Percentiles rank a stretch among this genome's conserved stretches.
Conservation (phyloP, 1,284 basidiomycete species). For the Termitomyces sp. region DNA sequence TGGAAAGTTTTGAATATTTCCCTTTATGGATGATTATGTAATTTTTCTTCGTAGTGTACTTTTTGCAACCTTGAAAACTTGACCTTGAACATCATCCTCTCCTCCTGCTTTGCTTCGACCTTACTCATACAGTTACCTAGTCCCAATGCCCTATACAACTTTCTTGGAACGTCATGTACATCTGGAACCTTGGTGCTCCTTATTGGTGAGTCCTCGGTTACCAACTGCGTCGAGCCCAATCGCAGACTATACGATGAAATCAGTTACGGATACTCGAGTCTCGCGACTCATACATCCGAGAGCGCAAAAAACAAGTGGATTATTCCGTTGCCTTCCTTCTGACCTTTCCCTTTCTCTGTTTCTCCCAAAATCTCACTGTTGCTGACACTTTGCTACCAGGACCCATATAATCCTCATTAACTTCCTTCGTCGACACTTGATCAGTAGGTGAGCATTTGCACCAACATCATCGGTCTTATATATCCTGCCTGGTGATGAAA, state of each 20-base stretch:
- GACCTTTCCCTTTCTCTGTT: constrained; percentile 23
- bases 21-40: neutral
- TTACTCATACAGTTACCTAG: neutral
- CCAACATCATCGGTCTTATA: neutral
- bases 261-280: constrained; percentile 57
- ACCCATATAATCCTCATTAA: neutral
- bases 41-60: neutral
- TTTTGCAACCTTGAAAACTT: no score
- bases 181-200: neutral
- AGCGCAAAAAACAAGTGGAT: constrained; percentile 68
- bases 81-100: neutral
- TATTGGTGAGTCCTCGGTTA: constrained; percentile 5
- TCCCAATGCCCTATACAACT: neutral
- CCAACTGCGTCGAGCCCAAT: neutral
- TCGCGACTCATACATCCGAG: constrained; percentile 46
- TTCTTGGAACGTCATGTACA: neutral
- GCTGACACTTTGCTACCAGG: neutral
- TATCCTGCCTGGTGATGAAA: constrained; percentile 33
- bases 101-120: no score
- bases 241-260: constrained; percentile 33
- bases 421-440: neutral
- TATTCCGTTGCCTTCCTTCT: constrained; percentile 68
- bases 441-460: neutral
- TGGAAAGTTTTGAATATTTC: neutral
- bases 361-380: neutral